phyloP scores from a whole-genome alignment of 495 filamentous ascomycete genomes.

The Hypoxylon rickii region DNA sequence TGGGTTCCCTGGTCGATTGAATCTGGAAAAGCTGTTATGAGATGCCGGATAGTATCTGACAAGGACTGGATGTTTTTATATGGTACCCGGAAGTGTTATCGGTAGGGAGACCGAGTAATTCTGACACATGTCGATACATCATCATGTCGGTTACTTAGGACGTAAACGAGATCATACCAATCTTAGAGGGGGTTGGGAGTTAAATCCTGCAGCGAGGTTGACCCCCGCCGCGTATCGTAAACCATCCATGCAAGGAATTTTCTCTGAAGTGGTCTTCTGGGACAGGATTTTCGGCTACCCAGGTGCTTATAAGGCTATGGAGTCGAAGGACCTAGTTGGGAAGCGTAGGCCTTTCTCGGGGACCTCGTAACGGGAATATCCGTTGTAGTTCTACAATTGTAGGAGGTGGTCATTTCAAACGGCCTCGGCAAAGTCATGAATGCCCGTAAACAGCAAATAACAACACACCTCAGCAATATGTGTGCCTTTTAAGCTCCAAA shows the following conservation, averaged over 20 bases:
- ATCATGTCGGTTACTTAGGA: constrained; percentile 16
- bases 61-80: constrained; percentile 5
- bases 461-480: constrained; percentile 5
- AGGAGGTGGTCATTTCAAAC: constrained; percentile 9
- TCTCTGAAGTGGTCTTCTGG: no score
- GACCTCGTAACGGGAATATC: constrained; percentile 19
- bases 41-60: constrained; percentile 12
- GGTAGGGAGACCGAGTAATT: constrained; percentile 20
- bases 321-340: no score
- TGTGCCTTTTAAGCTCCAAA: constrained; percentile 22
- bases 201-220: constrained; percentile 7
- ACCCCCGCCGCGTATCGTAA: constrained; percentile 5
- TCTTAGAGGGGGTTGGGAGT: constrained; percentile 7
- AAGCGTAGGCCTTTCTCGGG: no score
- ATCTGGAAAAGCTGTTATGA: constrained; percentile 25
- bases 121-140: constrained; percentile 7
- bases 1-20: constrained; percentile 19
- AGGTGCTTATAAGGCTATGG: no score
- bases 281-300: no score
- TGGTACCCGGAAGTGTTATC: not conserved
- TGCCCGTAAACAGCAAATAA: constrained; percentile 19
- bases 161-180: constrained; percentile 4
- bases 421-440: constrained; percentile 17
- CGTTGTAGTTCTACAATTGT: constrained; percentile 15
- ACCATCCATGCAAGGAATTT: no score